These are phyloP conservation scores for Quercus glauca DNA, from an alignment of 306 rosid genomes.

Conservation along the genomic window DNA sequence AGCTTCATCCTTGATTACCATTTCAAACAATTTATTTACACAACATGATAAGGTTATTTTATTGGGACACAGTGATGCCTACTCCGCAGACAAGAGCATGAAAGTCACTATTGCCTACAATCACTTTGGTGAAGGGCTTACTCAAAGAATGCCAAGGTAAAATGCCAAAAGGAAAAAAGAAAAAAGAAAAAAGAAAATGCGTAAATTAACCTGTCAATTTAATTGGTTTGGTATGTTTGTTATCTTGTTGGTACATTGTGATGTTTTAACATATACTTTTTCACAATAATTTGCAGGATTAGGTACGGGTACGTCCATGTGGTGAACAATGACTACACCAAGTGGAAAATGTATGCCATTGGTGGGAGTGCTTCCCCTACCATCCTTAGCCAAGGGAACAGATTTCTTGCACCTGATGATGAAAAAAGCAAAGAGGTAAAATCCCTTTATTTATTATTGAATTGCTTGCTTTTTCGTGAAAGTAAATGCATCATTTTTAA, in stretches of 20 bases:
- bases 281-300: conserved; percentile 44
- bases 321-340: conserved; percentile 98
- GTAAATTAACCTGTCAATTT: not conserved
- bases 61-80: conserved; percentile 82
- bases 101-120: conserved; percentile 92
- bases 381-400: conserved; percentile 89
- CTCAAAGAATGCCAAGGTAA: conserved; percentile 98
- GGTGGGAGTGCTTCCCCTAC: conserved; percentile 96
- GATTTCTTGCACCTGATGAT: conserved; percentile 74
- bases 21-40: conserved; percentile 93
- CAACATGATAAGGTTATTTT: conserved; percentile 96
- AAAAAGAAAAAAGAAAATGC: not conserved
- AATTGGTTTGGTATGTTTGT: no score
- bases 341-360: conserved; percentile 99
- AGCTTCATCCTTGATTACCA: conserved; percentile 76
- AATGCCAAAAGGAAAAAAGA: not conserved
- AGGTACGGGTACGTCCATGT: conserved; percentile 97
- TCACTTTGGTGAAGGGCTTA: conserved; percentile 96
- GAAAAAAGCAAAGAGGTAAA: conserved; percentile 85
- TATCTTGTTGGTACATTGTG: not conserved
- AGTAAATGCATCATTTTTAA: no score
- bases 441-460: not conserved
- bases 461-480: not conserved
- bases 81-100: conserved; percentile 83
- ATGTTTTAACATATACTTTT: not conserved